Evolutionary conservation across 176 grass and related monocot genomes (phyloP), one percentile per base, ranked within the genome.

Genomic region (Areca catechu): DNA sequence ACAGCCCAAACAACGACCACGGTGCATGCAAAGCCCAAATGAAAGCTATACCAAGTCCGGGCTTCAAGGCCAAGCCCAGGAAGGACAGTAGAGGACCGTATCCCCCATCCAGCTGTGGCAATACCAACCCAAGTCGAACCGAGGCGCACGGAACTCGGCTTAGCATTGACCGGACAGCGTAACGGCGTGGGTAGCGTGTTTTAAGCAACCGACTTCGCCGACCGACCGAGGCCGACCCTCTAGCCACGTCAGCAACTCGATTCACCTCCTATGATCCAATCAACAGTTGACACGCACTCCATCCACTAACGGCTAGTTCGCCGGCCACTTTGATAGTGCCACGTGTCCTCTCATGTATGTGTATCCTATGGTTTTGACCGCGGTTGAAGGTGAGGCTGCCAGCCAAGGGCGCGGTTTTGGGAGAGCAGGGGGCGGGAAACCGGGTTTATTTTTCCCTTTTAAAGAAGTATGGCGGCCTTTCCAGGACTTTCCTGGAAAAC

Each of bases 401-500:
- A 16, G 0, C 6, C 4, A 20, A 15, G 14, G 9, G 22, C 50
- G 51, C 25, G 65, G 50, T 22, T 3, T 34, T 43, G 3, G 34
- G 34, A 43, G 10, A 43, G 34, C 7, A 15, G n/a, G 4, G 53
- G 65, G 65, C n/a, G 65, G 49, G 28, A 68, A 68, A 20, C 24
- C 65, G 49, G 23, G n/a, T n/a, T 22, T 28, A 34, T 67, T 54
- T 37, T 20, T 34, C 7, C 23, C 10, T 43, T 29, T 43, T 3
- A 12, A 43, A 7, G 7, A 29, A 25, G 34, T 5, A 23, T 10
- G 29, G 17, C 34, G 53, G 20, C 30, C 18, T 3, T 49, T 69
- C 34, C 53, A 57, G 66, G 25, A 57, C 29, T 48, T 58, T 69
- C 66, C 54, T 3, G 48, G 15, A 58, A 49, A 24, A 58, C 7